phyloP scores from a whole-genome alignment of 352 stramenopile species.

The Nothophytophthora sp. region DNA sequence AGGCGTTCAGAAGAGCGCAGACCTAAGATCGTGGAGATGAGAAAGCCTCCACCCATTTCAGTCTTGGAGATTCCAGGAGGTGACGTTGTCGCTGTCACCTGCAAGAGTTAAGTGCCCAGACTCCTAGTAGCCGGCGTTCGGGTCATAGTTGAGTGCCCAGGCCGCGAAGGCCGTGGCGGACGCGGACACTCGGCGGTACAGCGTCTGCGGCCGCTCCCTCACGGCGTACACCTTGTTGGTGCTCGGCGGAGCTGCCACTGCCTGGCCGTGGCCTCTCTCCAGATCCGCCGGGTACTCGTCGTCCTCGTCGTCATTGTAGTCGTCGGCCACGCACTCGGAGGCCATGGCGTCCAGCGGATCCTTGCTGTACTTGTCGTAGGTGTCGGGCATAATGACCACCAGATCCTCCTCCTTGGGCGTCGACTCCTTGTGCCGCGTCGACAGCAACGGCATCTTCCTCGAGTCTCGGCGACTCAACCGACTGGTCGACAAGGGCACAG shows the following conservation, averaged over 20 bases:
- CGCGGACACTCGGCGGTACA: conserved; percentile 28
- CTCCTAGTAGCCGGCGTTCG: conserved; percentile 25
- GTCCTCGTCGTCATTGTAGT: conserved; percentile 27
- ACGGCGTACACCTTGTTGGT: conserved; percentile 28
- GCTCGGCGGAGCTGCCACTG: conserved; percentile 11
- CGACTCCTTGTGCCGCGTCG: conserved; percentile 15
- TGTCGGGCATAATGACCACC: conserved; percentile 29
- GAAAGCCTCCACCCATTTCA: no score
- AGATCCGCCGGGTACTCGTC: conserved; percentile 22
- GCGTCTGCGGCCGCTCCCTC: conserved; percentile 22
- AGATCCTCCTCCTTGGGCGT: conserved; percentile 34
- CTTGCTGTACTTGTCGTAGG: conserved; percentile 3
- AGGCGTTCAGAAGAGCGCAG: no score
- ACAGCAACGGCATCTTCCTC: conserved; percentile 33
- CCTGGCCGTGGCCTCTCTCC: conserved; percentile 5
- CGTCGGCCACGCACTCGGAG: conserved; percentile 13
- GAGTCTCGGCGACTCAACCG: conserved; percentile 16
- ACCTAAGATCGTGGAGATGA: no score
- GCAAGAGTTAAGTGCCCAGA: no score
- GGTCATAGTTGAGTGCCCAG: conserved; percentile 39
- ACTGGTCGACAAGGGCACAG: conserved; percentile 14
- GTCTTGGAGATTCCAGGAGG: no score
- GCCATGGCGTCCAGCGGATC: conserved; percentile 22
- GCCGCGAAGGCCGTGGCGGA: conserved; percentile 29
- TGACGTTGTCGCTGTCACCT: no score